Percentiles rank a stretch among this genome's conserved stretches.
These are phyloP conservation scores for Moniliella sp. DNA, from an alignment of 1,284 basidiomycete species.

Conservation along the genomic window DNA sequence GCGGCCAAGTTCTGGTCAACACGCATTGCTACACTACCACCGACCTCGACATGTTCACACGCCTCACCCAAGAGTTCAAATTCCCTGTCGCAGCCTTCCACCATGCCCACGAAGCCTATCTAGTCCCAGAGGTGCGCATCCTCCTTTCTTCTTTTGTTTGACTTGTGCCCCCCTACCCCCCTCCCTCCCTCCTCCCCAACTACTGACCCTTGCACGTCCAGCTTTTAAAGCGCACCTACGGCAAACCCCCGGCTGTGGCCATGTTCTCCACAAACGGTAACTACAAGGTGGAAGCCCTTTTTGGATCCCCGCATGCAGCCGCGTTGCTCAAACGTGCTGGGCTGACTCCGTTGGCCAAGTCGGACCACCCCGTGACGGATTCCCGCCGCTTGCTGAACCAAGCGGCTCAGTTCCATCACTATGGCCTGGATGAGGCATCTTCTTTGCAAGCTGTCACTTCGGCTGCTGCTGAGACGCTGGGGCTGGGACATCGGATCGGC, in stretches of 20 bases:
- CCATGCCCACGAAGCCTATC: conserved; percentile 42
- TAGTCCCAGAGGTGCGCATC: background rate
- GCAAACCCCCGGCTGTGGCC: conserved; percentile 46
- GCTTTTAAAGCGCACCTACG: conserved; percentile 55
- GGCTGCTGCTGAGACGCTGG: conserved; percentile 53
- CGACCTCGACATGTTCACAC: conserved; percentile 44
- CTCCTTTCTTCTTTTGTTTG: too few relatives aligned
- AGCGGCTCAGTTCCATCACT: conserved; percentile 68
- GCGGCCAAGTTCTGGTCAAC: conserved; percentile 47
- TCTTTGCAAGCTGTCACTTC: conserved; percentile 52
- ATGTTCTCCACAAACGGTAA: conserved; percentile 51
- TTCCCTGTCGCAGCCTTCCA: conserved; percentile 47
- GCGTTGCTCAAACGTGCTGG: conserved; percentile 44
- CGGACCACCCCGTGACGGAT: conserved; percentile 51
- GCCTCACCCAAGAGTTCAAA: conserved; percentile 56
- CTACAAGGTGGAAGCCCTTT: conserved; percentile 66
- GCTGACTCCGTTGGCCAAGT: conserved; percentile 49
- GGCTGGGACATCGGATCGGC: conserved; percentile 60
- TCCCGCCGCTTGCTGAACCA: conserved; percentile 59
- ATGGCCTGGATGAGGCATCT: conserved; percentile 40
- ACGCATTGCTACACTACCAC: conserved; percentile 38
- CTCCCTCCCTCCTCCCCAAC: too few relatives aligned
- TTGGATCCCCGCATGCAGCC: conserved; percentile 63
- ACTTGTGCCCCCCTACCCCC: too few relatives aligned
- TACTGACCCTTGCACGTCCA: conserved; percentile 42